Evolutionary conservation across 345 rosid species (phyloP), one percentile per base, ranked within the genome.

Genomic region (Salix viminalis): DNA sequence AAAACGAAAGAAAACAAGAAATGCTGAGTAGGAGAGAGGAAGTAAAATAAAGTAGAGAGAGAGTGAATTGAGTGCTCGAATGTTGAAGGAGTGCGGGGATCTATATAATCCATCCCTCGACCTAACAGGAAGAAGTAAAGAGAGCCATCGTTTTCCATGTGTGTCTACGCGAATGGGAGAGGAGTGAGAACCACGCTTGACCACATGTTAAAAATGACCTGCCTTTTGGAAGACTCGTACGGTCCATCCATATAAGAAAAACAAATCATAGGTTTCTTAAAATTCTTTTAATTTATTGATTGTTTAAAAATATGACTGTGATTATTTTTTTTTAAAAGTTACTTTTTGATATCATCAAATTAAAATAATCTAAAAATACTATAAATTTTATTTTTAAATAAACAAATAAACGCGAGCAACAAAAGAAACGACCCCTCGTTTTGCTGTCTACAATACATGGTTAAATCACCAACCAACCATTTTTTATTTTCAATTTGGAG

Each of bases 1-100:
- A 79, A 75, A 79, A 77, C 84, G 86, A 76, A 84, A 79, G 75
- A 73, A 74, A 86, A 86, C 91, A 88, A 89, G 86, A 84, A 85
- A 71, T 86, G 90, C 91, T 88, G 88, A 76, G 37, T 84, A 84
- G 79, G 87, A 84, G 37, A 75, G 87, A 81, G 84, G 72, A 67
- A 68, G 10, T 6, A 6, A 39, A 19, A 21, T 72, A 32, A 14
- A 60, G 32, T 39, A 32, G 73, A 60, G 61, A 37, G 32, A 71
- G 21, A 70, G 18, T 2, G n/a, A 79, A 72, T 19, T 41, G 37
- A 71, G 60, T 28, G 73, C 75, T 21, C 58, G 74, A 50, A 70
- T 21, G 74, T 65, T 72, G 86, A 78, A 72, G 81, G 26, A 15
- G 79, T 32, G 67, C 26, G 15, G 21, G 44, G 12, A 67, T 70